A percentile compares a stretch with the other conserved stretches of the same genome.
These are phyloP conservation scores for Angophora floribunda DNA, from an alignment of 345 rosid species.

Conservation along the genomic window DNA sequence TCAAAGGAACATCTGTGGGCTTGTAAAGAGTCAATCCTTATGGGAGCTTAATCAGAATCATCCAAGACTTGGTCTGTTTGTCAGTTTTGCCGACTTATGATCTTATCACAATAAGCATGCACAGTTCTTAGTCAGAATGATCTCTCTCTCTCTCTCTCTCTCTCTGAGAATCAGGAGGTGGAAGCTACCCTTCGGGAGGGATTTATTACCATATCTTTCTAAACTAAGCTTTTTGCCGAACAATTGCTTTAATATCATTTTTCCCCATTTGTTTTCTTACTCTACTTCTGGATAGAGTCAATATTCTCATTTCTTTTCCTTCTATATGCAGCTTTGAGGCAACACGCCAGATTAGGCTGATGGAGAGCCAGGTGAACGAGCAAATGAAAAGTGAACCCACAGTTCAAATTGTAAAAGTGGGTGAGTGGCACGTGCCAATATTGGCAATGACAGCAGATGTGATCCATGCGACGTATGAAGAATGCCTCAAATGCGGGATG, in stretches of 20 bases:
- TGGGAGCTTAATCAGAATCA: neutral
- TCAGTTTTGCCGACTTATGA: neutral
- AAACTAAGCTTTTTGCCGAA: neutral
- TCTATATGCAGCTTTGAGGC: constrained; percentile 69
- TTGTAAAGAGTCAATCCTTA: neutral
- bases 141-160: neutral
- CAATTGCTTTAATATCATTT: neutral
- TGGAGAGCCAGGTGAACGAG: constrained; percentile 66
- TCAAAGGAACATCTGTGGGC: neutral
- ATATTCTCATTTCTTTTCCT: neutral
- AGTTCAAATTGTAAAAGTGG: neutral
- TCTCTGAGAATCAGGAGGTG: neutral
- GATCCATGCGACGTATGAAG: constrained; percentile 80
- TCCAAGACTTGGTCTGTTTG: neutral
- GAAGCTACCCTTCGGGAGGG: neutral
- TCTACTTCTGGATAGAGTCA: neutral
- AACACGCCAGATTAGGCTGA: constrained; percentile 62
- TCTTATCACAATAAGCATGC: neutral
- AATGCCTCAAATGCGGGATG: constrained; percentile 89
- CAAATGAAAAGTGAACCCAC: constrained; percentile 15
- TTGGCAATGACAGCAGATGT: constrained; percentile 98
- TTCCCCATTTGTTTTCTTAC: neutral
- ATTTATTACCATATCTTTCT: neutral
- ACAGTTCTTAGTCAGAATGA: neutral
- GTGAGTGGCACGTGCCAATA: constrained; percentile 70